These are phyloP conservation scores for Kurtzmaniella natalensis DNA, from an alignment of 1,139 yeast genomes.

Conservation along the genomic window DNA sequence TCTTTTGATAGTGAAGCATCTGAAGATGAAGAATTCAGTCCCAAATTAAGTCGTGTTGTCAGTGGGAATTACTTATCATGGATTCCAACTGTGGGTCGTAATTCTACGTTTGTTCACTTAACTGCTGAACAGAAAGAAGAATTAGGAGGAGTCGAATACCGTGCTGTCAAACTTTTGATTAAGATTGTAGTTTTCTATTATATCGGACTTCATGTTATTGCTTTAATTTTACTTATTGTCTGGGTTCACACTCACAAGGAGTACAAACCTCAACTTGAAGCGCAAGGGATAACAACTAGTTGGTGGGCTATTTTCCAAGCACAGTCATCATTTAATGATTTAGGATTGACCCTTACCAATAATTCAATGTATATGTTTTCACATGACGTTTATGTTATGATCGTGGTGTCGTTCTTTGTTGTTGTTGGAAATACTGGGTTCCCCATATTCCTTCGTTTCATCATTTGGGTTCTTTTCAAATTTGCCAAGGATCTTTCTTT, in stretches of 20 bases:
- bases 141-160: constrained; percentile 93
- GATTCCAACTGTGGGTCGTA: constrained; percentile 92
- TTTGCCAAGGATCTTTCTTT: constrained; percentile 62
- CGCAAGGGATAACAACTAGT: constrained; percentile 60
- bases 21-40: constrained; percentile 13
- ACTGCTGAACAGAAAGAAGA: constrained; percentile 87
- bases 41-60: constrained; percentile 26
- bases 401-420: constrained; percentile 63
- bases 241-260: constrained; percentile 51
- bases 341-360: constrained; percentile 77
- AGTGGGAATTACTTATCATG: constrained; percentile 74
- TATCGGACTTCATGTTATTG: constrained; percentile 68
- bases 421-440: constrained; percentile 93
- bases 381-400: constrained; percentile 57
- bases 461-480: constrained; percentile 76
- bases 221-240: constrained; percentile 55
- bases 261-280: constrained; percentile 41
- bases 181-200: constrained; percentile 64
- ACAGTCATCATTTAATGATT: constrained; percentile 73
- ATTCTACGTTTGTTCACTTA: constrained; percentile 82
- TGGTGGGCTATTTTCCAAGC: constrained; percentile 95
- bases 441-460: constrained; percentile 72
- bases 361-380: constrained; percentile 71
- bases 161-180: constrained; percentile 76
- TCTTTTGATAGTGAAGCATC: constrained; percentile 12